These are phyloP conservation scores for Mucor plumbeus DNA, from an alignment of 371 early-diverging fungal genomes.

Conservation along the genomic window DNA sequence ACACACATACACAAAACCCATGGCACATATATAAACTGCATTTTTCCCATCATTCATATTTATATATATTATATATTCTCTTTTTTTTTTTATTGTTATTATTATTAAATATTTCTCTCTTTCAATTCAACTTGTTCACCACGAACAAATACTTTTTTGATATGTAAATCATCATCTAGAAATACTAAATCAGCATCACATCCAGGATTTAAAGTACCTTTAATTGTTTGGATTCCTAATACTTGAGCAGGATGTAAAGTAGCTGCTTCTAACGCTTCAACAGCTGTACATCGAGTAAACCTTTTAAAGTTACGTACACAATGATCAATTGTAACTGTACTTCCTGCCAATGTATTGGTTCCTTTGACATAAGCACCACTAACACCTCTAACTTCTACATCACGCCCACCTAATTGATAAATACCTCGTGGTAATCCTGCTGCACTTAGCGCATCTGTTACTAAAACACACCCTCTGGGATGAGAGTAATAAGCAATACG, in stretches of 20 bases:
- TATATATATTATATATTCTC: not conserved
- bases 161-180: slow-evolving; percentile 65
- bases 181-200: slow-evolving; percentile 82
- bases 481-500: slow-evolving; percentile 84
- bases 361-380: slow-evolving; percentile 69
- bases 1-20: not conserved
- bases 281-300: slow-evolving; percentile 73
- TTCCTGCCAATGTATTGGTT: slow-evolving; percentile 77
- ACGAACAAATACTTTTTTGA: slow-evolving; percentile 70
- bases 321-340: slow-evolving; percentile 70
- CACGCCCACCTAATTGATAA: slow-evolving; percentile 68
- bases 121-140: slow-evolving; percentile 64
- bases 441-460: slow-evolving; percentile 81
- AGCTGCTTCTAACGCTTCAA: slow-evolving; percentile 84
- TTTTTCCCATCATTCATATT: not conserved
- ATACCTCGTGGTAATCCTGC: slow-evolving; percentile 68
- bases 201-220: slow-evolving; percentile 73
- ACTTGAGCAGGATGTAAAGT: slow-evolving; percentile 78
- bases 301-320: slow-evolving; percentile 77
- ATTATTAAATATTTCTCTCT: not conserved
- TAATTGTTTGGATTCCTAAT: slow-evolving; percentile 68
- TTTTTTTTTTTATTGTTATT: not conserved
- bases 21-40: not conserved
- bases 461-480: slow-evolving; percentile 73
- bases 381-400: slow-evolving; percentile 53